Base-by-base conservation (phyloP, 2,329 filamentous ascomycete genomes). In the Botrytis squamosa region DNA sequence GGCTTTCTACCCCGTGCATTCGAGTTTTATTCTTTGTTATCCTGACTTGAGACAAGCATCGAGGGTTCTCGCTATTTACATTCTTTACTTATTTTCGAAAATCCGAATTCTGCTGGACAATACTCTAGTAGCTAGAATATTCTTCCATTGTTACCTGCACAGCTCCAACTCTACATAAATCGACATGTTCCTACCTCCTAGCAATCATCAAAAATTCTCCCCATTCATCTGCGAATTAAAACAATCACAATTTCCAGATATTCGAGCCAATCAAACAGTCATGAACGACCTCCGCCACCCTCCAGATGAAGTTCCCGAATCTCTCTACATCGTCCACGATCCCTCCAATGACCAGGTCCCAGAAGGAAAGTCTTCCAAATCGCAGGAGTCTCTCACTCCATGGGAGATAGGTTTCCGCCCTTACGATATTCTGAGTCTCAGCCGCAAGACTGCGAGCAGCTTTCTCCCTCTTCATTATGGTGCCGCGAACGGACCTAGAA, bases 321-420 rank as follows among this genome's bases (percentile, higher is more conserved):
- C 36, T 20, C 49, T 68, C 38, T 68, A 57, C 49, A 29, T 68
- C n/a, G 38, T 68, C 16, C 66, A 57, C n/a, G 36, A 68, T 14
- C 49, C 66, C 10, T 57, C 66, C 4, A 42, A 68, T 16, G 66
- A 57, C 1, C 66, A 42, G 5, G 12, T 6, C 29, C 6, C 18
- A 1, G 49, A 6, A 4, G 18, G 18, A 57, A 18, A 25, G 16
- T 8, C 33, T n/a, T 38, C 40, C 3, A 9, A 20, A 36, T 14
- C 4, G 1, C 25, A 20, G 5, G 4, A 25, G 1, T 57, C 66
- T 2, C 29, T 33, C n/a, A 57, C 66, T 20, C 46, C 66, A 1
- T 20, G 4, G 6, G 38, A 42, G 2, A 68, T 68, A 6, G 66
- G 66, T n/a, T 42, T 68, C 6, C 66, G 36, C 1, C 49, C 66